phyloP scores from a whole-genome alignment of 1,284 basidiomycete genomes.

The Sparassis latifolia region DNA sequence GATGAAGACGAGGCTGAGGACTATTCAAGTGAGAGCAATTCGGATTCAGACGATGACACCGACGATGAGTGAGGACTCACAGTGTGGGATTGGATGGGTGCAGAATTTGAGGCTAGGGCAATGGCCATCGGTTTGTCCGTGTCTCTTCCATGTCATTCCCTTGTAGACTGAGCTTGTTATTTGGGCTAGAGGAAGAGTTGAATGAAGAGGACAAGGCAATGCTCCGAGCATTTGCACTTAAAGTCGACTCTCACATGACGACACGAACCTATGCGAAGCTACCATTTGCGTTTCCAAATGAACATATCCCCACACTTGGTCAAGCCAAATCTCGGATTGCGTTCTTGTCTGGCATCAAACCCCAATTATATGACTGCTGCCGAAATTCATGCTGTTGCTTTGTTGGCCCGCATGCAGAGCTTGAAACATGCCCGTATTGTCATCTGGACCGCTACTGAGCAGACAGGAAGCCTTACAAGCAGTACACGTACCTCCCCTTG shows the following conservation, averaged over 20 bases:
- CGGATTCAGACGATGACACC: not conserved
- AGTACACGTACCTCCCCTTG: constrained; percentile 14
- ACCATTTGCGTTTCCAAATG: constrained; percentile 9
- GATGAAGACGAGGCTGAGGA: too few species aligned
- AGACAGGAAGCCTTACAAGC: constrained; percentile 4
- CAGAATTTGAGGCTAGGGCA: not conserved
- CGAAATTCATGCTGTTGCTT: constrained; percentile 7
- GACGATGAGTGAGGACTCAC: constrained; percentile 5
- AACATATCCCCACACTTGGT: constrained; percentile 9
- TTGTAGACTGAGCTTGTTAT: too few species aligned
- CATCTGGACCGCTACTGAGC: constrained; percentile 3
- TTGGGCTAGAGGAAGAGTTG: constrained; percentile 7
- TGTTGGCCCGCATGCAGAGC: constrained; percentile 18
- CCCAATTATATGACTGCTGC: constrained; percentile 27
- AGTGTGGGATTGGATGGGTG: constrained; percentile 7
- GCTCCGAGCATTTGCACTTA: constrained; percentile 12
- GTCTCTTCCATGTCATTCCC: not conserved
- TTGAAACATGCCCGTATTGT: constrained; percentile 20
- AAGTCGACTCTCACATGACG: not conserved
- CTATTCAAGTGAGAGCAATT: not conserved
- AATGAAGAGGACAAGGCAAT: constrained; percentile 1
- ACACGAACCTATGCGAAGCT: not conserved
- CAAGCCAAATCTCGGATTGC: constrained; percentile 2
- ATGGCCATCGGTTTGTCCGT: not conserved
- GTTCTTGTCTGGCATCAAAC: constrained; percentile 22